A percentile compares a stretch with the other conserved stretches of the same genome.
phyloP scores from a whole-genome alignment of 345 rosid species.

The Linum usitatissimum region DNA sequence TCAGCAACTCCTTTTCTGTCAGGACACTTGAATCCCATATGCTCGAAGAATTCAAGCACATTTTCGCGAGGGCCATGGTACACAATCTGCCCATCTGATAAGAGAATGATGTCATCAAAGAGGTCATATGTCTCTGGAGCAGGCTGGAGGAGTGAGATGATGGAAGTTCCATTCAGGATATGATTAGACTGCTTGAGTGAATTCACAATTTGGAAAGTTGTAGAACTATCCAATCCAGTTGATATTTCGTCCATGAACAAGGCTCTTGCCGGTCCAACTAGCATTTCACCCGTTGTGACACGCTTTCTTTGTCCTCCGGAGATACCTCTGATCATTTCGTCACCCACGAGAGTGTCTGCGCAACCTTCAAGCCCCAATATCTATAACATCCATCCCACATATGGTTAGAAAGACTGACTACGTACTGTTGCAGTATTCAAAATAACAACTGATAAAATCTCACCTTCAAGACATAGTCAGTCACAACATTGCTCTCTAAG shows the following conservation, averaged over 20 bases:
- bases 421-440: background rate
- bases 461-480: background rate
- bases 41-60: too few species aligned
- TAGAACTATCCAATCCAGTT: background rate
- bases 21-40: too few species aligned
- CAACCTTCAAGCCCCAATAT: background rate
- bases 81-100: slow-evolving; percentile 1
- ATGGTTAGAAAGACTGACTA: background rate
- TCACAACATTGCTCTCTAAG: background rate
- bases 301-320: slow-evolving; percentile 2
- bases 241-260: background rate
- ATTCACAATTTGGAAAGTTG: background rate
- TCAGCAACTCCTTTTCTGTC: too few species aligned
- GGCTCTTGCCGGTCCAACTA: background rate
- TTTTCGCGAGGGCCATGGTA: background rate
- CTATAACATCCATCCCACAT: background rate
- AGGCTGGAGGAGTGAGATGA: background rate
- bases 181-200: background rate
- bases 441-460: background rate
- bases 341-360: background rate
- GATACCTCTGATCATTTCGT: background rate
- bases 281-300: slow-evolving; percentile 2
- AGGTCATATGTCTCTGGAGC: slow-evolving; percentile 1
- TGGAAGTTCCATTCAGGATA: background rate
- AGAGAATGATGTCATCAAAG: background rate